These are phyloP conservation scores for Astrocystis sublimbata DNA, from an alignment of 495 filamentous ascomycete genomes.

Conservation along the genomic window DNA sequence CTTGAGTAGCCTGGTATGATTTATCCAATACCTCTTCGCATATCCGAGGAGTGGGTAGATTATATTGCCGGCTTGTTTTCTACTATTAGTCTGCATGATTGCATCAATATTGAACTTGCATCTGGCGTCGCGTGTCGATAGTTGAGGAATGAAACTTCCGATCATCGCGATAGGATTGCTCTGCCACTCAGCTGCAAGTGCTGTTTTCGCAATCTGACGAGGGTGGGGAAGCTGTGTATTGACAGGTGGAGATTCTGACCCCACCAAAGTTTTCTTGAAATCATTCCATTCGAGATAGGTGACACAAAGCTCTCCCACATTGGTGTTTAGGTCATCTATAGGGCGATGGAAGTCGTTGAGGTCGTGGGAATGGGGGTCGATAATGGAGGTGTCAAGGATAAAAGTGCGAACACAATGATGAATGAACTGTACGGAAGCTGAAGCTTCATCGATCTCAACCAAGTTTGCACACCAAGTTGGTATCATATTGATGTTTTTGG, in stretches of 20 bases:
- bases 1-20: neutral
- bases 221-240: neutral
- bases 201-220: neutral
- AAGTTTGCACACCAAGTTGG: neutral
- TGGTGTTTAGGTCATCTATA: neutral
- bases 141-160: neutral
- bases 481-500: neutral
- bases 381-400: neutral
- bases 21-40: neutral
- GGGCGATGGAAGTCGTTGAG: neutral
- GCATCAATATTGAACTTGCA: neutral
- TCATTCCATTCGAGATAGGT: conserved; percentile 1
- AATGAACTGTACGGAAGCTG: neutral
- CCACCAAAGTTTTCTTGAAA: neutral
- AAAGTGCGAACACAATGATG: neutral
- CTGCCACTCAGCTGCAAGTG: neutral
- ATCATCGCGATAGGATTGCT: neutral
- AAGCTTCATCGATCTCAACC: neutral
- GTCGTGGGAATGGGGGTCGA: neutral
- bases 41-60: neutral
- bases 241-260: neutral
- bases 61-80: neutral
- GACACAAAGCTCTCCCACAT: neutral
- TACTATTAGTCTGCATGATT: neutral
- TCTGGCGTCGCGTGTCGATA: neutral